Evolutionary conservation across 768 basidiomycete species (phyloP).

Genomic region (Pisolithus tinctorius): DNA sequence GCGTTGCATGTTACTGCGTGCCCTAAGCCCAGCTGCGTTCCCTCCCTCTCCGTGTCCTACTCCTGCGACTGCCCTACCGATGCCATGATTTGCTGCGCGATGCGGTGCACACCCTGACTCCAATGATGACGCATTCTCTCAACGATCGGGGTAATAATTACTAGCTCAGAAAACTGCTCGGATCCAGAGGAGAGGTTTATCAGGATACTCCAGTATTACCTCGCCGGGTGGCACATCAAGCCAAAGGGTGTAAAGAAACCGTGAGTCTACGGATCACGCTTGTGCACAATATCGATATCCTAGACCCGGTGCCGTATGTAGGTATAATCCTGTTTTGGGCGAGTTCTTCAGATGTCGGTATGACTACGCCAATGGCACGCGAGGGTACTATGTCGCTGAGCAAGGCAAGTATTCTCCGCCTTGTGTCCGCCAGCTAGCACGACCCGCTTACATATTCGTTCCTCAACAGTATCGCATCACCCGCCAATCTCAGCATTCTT

Average conservation of each 20-base stretch:
- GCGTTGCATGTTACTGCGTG: conserved; percentile 10
- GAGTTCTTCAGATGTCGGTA: conserved; percentile 98
- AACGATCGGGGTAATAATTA: conserved; percentile 1
- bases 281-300: neutral
- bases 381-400: conserved; percentile 94
- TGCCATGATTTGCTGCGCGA: neutral
- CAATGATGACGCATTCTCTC: neutral
- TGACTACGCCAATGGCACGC: conserved; percentile 85
- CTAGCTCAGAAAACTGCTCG: conserved; percentile 70
- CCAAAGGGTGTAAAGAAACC: conserved; percentile 99
- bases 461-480: conserved; percentile 79
- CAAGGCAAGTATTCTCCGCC: conserved; percentile 52
- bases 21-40: conserved; percentile 15
- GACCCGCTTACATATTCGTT: conserved; percentile 1
- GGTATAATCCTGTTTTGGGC: conserved; percentile 95
- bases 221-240: conserved; percentile 99
- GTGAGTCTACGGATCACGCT: conserved; percentile 38
- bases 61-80: neutral
- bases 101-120: neutral
- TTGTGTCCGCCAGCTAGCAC: neutral
- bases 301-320: conserved; percentile 23
- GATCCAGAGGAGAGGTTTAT: conserved; percentile 90
- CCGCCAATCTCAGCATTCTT: conserved; percentile 94
- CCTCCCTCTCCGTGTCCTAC: neutral
- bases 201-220: conserved; percentile 86